These are phyloP conservation scores for Dactylorhiza incarnata DNA, from an alignment of 106 monocot species.

Conservation along the genomic window DNA sequence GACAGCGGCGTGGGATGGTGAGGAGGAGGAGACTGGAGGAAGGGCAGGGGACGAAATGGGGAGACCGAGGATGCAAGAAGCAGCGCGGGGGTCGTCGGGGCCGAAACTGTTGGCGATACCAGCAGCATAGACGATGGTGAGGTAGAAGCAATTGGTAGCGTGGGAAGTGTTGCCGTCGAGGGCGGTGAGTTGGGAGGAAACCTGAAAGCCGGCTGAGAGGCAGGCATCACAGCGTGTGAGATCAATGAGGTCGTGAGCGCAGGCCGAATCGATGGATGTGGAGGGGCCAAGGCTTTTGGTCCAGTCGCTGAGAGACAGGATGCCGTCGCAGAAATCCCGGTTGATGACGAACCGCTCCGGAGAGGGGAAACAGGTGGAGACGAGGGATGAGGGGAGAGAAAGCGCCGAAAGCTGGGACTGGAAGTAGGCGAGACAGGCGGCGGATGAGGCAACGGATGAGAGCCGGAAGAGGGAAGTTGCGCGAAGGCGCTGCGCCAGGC, in stretches of 20 bases:
- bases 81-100: conserved; percentile 29
- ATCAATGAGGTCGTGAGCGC: conserved; percentile 29
- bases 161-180: conserved; percentile 61
- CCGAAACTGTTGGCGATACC: conserved; percentile 37
- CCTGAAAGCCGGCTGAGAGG: conserved; percentile 33
- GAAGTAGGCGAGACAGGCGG: conserved; percentile 42
- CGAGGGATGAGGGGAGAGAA: conserved; percentile 39
- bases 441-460: conserved; percentile 30
- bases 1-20: not conserved
- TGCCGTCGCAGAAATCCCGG: conserved; percentile 55
- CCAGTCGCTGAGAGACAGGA: conserved; percentile 37
- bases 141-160: conserved; percentile 59
- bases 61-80: conserved; percentile 48
- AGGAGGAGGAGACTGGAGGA: not conserved
- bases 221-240: conserved; percentile 37
- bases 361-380: conserved; percentile 39
- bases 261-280: conserved; percentile 31
- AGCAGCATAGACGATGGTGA: conserved; percentile 47
- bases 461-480: conserved; percentile 56
- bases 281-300: conserved; percentile 25
- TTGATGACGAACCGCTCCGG: conserved; percentile 36
- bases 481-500: conserved; percentile 45
- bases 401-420: conserved; percentile 37
- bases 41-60: conserved; percentile 7
- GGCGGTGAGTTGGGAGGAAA: conserved; percentile 30